Evolutionary conservation across 164 flowering plant species (phyloP), one percentile per base, ranked within the genome.

Genomic region (Sedum album): DNA sequence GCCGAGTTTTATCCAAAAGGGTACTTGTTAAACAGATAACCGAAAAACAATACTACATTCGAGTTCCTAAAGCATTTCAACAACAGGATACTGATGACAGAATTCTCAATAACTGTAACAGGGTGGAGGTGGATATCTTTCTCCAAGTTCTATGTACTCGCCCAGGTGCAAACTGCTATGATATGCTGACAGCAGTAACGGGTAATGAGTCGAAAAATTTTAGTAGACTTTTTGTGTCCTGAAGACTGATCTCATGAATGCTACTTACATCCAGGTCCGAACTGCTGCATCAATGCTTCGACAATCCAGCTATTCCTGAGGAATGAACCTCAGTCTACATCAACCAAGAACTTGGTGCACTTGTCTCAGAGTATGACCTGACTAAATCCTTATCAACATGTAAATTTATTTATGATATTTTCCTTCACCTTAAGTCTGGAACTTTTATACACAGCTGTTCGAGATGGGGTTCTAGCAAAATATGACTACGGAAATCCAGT

Each of bases 1-100:
- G 82, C 88, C 30, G 95, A 91, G 78, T 91, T 91, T 81, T 81
- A 91, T 70, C 91, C 91, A 33, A 83, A 77, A 76, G 83, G 83
- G 97, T 91, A 83, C 62, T 57, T 39, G 42, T 39, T 39, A 14
- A 39, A 8, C 8, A 39, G 42, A 39, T 39, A 39, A 39, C 8
- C 42, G 1, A 8, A 8, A 8, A 3, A 39, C 13, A 10, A 39
- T n/a, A n/a, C n/a, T n/a, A n/a, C n/a, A n/a, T n/a, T n/a, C n/a
- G 41, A 38, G 0, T 39, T 39, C 42, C 42, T 39, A 39, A 8
- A 39, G 42, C 42, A 8, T 10, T 39, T 39, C 5, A 39, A 14
- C 42, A 39, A 39, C 42, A 39, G 42, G 9, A 23, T 4, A n/a
- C n/a, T 9, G 13, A 25, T 23, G 8, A 9, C 8, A 10, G 42